These are phyloP conservation scores for Aurantiochytrium sp. DNA, from an alignment of 108 stramenopile genomes.

Conservation along the genomic window DNA sequence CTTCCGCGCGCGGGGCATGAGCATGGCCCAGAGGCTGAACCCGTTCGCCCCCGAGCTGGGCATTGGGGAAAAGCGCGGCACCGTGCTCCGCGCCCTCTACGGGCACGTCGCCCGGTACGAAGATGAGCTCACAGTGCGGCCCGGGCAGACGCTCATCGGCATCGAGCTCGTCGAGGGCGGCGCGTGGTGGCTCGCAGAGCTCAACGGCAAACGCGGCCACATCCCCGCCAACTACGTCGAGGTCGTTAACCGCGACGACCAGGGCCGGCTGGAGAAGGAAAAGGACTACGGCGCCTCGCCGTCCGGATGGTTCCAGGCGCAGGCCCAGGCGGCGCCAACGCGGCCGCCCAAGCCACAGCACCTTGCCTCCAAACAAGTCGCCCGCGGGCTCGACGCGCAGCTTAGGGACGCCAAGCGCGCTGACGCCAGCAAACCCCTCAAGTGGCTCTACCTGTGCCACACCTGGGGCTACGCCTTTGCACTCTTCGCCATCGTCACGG, in stretches of 20 bases:
- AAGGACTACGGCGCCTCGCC: background rate
- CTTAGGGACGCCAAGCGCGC: background rate
- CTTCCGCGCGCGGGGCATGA: background rate
- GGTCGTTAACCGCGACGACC: background rate
- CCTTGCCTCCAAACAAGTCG: background rate
- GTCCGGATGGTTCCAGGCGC: background rate
- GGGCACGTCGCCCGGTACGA: background rate
- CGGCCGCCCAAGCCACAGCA: background rate
- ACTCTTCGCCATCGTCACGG: background rate
- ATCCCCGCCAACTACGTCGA: slow-evolving; percentile 14
- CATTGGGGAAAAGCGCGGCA: slow-evolving; percentile 11
- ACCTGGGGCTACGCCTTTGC: slow-evolving; percentile 22
- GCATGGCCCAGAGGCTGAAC: background rate
- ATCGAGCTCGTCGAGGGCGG: background rate
- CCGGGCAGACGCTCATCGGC: background rate
- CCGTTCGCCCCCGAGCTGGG: slow-evolving; percentile 8
- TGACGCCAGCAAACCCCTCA: background rate
- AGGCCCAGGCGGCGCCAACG: background rate
- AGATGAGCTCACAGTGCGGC: slow-evolving; percentile 16
- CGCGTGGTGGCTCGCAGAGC: slow-evolving; percentile 19
- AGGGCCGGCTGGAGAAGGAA: background rate
- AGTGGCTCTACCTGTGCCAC: background rate
- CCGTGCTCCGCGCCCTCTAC: background rate
- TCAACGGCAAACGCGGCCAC: slow-evolving; percentile 2
- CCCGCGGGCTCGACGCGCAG: background rate